Percentiles rank a stretch among this genome's conserved stretches.
These are phyloP conservation scores for Vaccinium corymbosum DNA, from an alignment of 148 eudicot genomes.

Conservation along the genomic window DNA sequence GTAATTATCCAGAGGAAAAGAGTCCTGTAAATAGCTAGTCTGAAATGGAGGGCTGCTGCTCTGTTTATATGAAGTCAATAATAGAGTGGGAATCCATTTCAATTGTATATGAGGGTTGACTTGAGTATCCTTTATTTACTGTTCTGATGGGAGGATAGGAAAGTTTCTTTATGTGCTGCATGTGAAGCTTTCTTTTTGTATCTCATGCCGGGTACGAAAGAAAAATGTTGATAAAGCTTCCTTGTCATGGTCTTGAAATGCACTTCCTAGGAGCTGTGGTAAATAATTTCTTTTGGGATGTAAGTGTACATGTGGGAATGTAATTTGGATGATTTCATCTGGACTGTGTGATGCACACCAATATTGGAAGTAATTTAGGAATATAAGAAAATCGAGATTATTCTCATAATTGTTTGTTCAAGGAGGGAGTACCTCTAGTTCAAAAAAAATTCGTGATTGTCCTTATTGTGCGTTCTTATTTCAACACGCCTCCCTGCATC, in stretches of 20 bases:
- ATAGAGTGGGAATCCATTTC: constrained; percentile 2
- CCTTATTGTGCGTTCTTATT: too few species aligned
- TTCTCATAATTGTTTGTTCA: too few species aligned
- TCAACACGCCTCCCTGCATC: too few species aligned
- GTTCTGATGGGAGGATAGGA: constrained; percentile 4
- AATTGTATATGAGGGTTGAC: constrained; percentile 20
- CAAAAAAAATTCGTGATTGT: too few species aligned
- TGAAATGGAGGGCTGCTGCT: background rate
- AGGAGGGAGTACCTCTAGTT: too few species aligned
- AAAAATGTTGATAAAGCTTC: constrained; percentile 26
- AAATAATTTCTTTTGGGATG: background rate
- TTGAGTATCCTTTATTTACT: constrained; percentile 7
- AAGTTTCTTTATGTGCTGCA: constrained; percentile 15
- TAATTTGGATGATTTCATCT: constrained; percentile 1
- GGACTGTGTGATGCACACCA: background rate
- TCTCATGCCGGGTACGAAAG: background rate
- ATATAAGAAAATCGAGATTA: too few species aligned
- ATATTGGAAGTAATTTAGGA: too few species aligned
- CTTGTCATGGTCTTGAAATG: constrained; percentile 21
- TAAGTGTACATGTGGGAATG: background rate
- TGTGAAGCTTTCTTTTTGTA: constrained; percentile 25
- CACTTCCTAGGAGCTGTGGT: constrained; percentile 10
- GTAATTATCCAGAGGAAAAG: constrained; percentile 20
- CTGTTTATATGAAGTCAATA: constrained; percentile 1
- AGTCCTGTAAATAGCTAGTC: constrained; percentile 27